Evolutionary conservation across 371 early-diverging fungal genomes (phyloP).

Genomic region (Mortierella sp.): DNA sequence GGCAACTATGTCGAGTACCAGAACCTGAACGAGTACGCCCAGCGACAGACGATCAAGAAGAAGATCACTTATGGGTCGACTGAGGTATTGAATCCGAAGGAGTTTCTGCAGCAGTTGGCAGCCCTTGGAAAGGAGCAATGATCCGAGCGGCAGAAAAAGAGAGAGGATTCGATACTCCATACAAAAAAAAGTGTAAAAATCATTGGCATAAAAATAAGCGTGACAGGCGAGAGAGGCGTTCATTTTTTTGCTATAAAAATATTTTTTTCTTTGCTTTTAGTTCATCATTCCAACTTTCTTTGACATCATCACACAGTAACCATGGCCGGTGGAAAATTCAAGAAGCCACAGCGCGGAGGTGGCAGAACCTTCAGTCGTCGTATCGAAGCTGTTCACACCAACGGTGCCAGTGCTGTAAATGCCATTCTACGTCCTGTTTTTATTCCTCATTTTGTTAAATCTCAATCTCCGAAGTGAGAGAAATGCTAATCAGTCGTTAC

Average conservation of each 20-base stretch:
- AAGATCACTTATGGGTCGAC: conserved; percentile 97
- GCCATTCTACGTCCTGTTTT: no score
- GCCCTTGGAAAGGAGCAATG: conserved; percentile 64
- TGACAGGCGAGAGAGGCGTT: conserved; percentile 1
- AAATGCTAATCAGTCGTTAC: conserved; percentile 10
- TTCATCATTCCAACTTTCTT: background rate
- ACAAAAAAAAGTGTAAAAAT: background rate
- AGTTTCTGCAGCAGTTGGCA: conserved; percentile 88
- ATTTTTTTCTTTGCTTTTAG: background rate
- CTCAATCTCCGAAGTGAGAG: no score
- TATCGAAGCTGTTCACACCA: conserved; percentile 54
- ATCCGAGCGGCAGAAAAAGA: background rate
- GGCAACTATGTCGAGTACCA: conserved; percentile 97
- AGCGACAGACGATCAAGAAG: conserved; percentile 75
- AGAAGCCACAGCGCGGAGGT: conserved; percentile 62
- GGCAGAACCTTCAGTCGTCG: conserved; percentile 59
- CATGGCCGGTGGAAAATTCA: conserved; percentile 57
- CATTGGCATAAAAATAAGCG: no score
- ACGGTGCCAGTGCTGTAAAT: conserved; percentile 28
- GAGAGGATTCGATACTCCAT: background rate
- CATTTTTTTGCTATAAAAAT: background rate
- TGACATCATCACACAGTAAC: conserved; percentile 8
- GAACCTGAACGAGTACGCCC: conserved; percentile 89
- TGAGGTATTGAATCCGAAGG: conserved; percentile 88
- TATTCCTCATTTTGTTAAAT: no score